Evolutionary conservation across 78 protist genomes (phyloP).

Genomic region (Acrasis kona): DNA sequence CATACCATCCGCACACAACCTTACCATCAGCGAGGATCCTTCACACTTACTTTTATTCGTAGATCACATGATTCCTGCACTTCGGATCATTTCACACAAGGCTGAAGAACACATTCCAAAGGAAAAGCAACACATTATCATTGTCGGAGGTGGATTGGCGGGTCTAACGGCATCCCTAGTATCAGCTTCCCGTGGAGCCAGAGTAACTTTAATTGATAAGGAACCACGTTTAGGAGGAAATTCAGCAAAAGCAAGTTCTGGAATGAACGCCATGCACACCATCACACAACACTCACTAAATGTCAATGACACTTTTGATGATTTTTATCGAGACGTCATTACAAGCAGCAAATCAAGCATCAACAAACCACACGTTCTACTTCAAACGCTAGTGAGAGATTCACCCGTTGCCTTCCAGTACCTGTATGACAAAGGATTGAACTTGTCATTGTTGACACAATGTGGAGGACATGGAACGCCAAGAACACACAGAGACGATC

Average conservation of each 20-base stretch:
- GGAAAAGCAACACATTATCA: neutral
- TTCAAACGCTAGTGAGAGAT: neutral
- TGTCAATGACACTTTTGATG: constrained; percentile 11
- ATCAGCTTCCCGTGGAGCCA: constrained; percentile 5
- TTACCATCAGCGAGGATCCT: too few species aligned
- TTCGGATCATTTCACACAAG: too few species aligned
- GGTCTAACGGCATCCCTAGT: constrained; percentile 11
- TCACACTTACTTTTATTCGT: too few species aligned
- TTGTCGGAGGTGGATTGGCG: constrained; percentile 26
- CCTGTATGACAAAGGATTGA: constrained; percentile 6
- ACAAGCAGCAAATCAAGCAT: constrained; percentile 30
- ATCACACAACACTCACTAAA: constrained; percentile 10
- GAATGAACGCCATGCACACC: constrained; percentile 53
- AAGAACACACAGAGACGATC: constrained; percentile 29
- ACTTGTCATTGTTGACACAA: neutral
- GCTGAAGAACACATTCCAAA: too few species aligned
- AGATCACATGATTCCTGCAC: too few species aligned
- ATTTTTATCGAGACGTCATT: constrained; percentile 34
- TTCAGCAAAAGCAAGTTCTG: constrained; percentile 62
- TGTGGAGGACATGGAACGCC: constrained; percentile 30
- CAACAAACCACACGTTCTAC: constrained; percentile 6
- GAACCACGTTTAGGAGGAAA: constrained; percentile 41
- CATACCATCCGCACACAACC: too few species aligned
- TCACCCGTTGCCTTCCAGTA: neutral
- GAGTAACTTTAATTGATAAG: constrained; percentile 31